These are phyloP conservation scores for Viridothelium virens DNA, from an alignment of 495 filamentous ascomycete species.

Conservation along the genomic window DNA sequence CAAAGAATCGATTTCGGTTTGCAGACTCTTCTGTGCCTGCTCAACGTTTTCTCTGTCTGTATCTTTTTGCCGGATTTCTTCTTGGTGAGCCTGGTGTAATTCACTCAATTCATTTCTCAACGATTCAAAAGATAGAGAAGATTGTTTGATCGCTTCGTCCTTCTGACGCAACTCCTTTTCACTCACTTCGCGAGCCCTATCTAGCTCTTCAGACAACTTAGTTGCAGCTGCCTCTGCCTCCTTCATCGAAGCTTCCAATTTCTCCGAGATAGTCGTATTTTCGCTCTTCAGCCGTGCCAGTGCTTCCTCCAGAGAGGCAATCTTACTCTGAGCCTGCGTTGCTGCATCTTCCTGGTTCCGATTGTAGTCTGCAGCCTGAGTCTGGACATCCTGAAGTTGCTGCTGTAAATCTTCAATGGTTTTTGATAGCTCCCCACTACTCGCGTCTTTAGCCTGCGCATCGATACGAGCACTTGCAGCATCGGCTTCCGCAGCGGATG, in stretches of 20 bases:
- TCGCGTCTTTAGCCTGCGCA: neutral
- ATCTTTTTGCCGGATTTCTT: neutral
- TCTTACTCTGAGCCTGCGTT: neutral
- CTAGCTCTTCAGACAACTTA: slow-evolving; percentile 1
- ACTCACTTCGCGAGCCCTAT: neutral
- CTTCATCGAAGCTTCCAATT: neutral
- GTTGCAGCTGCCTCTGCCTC: slow-evolving; percentile 4
- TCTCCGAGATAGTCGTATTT: neutral
- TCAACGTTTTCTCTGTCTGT: neutral
- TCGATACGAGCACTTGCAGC: slow-evolving; percentile 11
- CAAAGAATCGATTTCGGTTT: neutral
- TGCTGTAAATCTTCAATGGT: neutral
- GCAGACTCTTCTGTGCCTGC: neutral
- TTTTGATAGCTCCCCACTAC: neutral
- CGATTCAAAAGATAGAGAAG: neutral
- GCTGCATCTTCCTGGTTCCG: neutral
- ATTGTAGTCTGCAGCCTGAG: neutral
- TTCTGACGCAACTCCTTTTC: neutral
- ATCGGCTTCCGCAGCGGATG: slow-evolving; percentile 15
- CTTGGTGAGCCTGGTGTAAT: slow-evolving; percentile 1
- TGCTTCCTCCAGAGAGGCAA: neutral
- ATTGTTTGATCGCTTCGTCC: slow-evolving; percentile 3
- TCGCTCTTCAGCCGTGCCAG: neutral
- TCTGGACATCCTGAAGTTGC: neutral
- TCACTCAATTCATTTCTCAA: slow-evolving; percentile 4